Percentiles rank a stretch among this genome's conserved stretches.
Evolutionary conservation across 1,139 yeast species (phyloP).

Genomic region (Sugiyamaella novakii): DNA sequence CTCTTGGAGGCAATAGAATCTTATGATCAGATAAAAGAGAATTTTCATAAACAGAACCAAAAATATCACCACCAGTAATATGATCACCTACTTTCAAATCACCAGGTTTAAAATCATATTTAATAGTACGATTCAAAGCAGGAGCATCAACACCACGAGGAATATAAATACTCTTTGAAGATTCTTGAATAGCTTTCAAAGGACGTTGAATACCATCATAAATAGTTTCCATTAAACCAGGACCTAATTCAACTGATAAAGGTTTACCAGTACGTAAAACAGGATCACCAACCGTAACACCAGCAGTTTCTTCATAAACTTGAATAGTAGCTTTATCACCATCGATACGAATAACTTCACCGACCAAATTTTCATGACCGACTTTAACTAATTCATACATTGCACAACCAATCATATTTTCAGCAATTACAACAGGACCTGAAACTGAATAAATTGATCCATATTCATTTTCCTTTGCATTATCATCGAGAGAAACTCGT

Average conservation of each 20-base stretch:
- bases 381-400: constrained; percentile 97
- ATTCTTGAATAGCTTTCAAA: constrained; percentile 82
- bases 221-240: constrained; percentile 98
- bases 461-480: constrained; percentile 69
- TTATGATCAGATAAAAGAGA: constrained; percentile 90
- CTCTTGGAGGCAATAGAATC: constrained; percentile 94
- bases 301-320: constrained; percentile 98
- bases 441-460: constrained; percentile 90
- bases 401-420: constrained; percentile 98
- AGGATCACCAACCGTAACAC: constrained; percentile 99
- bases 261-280: constrained; percentile 98
- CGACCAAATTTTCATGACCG: constrained; percentile 95
- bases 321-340: constrained; percentile 97
- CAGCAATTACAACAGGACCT: constrained; percentile 97
- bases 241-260: constrained; percentile 95
- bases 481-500: constrained; percentile 79
- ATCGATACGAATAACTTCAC: constrained; percentile 96
- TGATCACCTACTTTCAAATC: constrained; percentile 88
- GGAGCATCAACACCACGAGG: constrained; percentile 99
- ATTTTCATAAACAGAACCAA: constrained; percentile 91
- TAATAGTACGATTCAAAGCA: constrained; percentile 75
- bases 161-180: constrained; percentile 87
- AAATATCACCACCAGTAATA: constrained; percentile 96
- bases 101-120: constrained; percentile 87
- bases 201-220: constrained; percentile 99